A percentile compares a stretch with the other conserved stretches of the same genome.
Evolutionary conservation across 768 basidiomycete genomes (phyloP).

Genomic region (Bullera alba): DNA sequence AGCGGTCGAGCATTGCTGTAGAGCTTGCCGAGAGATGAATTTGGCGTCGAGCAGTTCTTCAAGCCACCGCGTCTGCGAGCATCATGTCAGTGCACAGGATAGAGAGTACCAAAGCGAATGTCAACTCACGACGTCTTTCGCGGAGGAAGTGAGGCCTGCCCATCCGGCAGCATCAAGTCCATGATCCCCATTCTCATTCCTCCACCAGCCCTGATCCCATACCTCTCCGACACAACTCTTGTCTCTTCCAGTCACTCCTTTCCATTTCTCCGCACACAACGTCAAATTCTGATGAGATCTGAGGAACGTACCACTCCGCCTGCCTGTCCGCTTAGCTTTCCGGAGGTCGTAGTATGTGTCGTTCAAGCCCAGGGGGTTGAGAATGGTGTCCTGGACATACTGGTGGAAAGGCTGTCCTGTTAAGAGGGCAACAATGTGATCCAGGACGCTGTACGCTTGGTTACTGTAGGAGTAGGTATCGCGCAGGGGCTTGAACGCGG

Average conservation of each 20-base stretch:
- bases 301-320: neutral
- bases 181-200: neutral
- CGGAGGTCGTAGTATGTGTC: neutral
- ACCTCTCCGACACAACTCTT: neutral
- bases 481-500: neutral
- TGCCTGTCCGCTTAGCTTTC: neutral
- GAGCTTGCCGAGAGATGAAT: neutral
- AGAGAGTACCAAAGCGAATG: conserved; percentile 17
- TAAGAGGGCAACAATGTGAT: neutral
- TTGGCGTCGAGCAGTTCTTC: conserved; percentile 11
- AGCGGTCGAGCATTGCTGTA: too few relatives aligned
- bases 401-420: neutral
- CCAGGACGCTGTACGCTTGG: neutral
- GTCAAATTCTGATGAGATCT: neutral
- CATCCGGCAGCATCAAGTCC: neutral
- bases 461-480: neutral
- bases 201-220: neutral
- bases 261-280: neutral
- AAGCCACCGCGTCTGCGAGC: conserved; percentile 17
- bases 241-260: neutral
- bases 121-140: conserved; percentile 5
- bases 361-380: neutral
- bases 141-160: neutral
- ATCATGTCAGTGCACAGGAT: neutral
- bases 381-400: neutral